Percentiles rank a stretch among this genome's conserved stretches.
Conservation (phyloP, 2,329 filamentous ascomycete genomes). For the Scytalidium sp. region DNA sequence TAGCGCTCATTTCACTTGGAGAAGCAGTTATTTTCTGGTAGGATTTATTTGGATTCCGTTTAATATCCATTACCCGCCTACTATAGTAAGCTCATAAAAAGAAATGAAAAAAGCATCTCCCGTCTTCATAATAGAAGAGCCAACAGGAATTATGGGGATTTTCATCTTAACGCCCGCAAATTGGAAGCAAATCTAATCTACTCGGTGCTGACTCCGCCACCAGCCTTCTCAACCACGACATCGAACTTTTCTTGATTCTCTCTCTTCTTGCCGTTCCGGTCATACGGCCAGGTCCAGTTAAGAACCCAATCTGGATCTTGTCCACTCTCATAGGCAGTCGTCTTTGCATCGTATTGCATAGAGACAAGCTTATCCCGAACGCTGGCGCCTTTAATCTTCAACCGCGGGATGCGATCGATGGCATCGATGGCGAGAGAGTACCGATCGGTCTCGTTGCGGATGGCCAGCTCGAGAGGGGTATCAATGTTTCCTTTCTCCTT, state of each 20-base stretch:
- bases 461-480: constrained; percentile 74
- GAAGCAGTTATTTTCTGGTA: no score
- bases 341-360: constrained; percentile 60
- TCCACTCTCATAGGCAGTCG: constrained; percentile 66
- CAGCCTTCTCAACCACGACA: not conserved
- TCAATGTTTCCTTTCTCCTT: constrained; percentile 84
- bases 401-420: constrained; percentile 61
- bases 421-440: constrained; percentile 76
- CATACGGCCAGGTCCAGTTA: constrained; percentile 26
- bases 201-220: not conserved
- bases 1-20: no score
- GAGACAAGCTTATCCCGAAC: constrained; percentile 64
- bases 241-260: not conserved
- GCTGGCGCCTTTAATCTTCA: constrained; percentile 61
- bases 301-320: constrained; percentile 52
- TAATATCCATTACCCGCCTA: no score
- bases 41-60: no score
- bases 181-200: no score
- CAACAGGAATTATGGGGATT: no score
- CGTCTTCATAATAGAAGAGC: no score
- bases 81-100: no score
- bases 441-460: constrained; percentile 73
- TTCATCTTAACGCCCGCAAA: no score
- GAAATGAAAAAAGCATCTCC: no score
- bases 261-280: constrained; percentile 4